These are phyloP conservation scores for Magnolia sinica DNA, from an alignment of 164 flowering plant species.

Conservation along the genomic window DNA sequence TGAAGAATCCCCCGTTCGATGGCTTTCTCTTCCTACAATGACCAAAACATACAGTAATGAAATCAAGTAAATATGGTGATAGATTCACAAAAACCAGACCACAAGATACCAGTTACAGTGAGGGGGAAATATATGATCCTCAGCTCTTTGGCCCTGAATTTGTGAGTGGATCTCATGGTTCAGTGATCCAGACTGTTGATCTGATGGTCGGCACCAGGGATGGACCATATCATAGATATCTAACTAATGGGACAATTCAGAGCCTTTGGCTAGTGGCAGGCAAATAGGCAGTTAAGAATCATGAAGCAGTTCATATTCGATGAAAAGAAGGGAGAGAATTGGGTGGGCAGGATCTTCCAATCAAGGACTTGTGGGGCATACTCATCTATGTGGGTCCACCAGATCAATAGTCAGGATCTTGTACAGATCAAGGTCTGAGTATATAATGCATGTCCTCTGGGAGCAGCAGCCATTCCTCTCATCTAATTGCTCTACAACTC, in stretches of 20 bases:
- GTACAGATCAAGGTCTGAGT: neutral
- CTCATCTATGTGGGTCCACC: neutral
- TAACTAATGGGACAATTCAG: neutral
- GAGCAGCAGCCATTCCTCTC: too few relatives aligned
- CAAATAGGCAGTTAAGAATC: too few relatives aligned
- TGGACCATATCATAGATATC: neutral
- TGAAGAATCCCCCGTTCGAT: conserved; percentile 88
- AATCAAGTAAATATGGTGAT: neutral
- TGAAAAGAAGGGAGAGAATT: too few relatives aligned
- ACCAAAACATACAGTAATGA: neutral
- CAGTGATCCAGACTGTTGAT: neutral
- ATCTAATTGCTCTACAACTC: too few relatives aligned
- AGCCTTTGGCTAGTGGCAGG: neutral
- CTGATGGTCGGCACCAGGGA: neutral
- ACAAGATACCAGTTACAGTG: neutral
- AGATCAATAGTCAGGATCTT: neutral
- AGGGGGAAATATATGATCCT: neutral
- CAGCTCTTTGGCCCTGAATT: neutral
- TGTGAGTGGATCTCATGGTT: neutral
- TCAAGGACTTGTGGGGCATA: neutral
- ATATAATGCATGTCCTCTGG: too few relatives aligned
- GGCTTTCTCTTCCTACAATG: conserved; percentile 82
- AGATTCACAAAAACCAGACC: neutral
- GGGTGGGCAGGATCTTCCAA: too few relatives aligned
- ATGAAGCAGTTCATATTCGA: too few relatives aligned